These are phyloP conservation scores for Ulota crispa DNA, from an alignment of 225 moss, liverwort and hornwort species.

Conservation along the genomic window DNA sequence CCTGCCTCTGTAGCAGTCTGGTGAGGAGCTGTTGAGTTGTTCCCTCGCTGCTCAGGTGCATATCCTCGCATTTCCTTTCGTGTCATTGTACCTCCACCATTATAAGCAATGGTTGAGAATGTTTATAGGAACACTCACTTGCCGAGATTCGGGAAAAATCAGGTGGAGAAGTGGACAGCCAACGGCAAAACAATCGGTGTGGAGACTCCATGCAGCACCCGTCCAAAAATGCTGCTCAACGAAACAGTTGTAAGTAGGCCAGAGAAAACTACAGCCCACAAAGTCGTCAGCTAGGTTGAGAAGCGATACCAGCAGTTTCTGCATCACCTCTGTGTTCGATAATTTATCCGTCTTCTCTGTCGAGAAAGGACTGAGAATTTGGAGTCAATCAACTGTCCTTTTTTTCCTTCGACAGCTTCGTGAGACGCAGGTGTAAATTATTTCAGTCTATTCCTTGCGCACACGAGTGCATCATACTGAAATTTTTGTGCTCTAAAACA, in stretches of 20 bases:
- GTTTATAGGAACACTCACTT: background rate
- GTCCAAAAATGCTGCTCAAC: conserved; percentile 9
- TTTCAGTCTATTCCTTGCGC: conserved; percentile 4
- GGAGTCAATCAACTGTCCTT: background rate
- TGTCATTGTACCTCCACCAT: conserved; percentile 13
- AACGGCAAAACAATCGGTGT: background rate
- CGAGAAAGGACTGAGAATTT: conserved; percentile 19
- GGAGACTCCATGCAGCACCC: conserved; percentile 5
- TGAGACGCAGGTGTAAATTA: conserved; percentile 20
- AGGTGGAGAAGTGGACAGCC: conserved; percentile 24
- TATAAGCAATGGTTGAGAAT: background rate
- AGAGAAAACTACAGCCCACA: conserved; percentile 19
- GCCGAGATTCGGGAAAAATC: conserved; percentile 11
- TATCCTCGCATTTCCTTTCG: conserved; percentile 11
- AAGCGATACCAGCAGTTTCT: conserved; percentile 15
- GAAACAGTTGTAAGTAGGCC: conserved; percentile 15
- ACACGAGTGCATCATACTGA: conserved; percentile 14
- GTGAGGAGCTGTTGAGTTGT: conserved; percentile 27
- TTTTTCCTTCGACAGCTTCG: conserved; percentile 23
- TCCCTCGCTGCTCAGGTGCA: conserved; percentile 10
- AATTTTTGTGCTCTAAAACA: conserved; percentile 18
- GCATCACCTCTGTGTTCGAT: conserved; percentile 11
- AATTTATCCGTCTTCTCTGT: conserved; percentile 6
- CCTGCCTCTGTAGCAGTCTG: background rate
- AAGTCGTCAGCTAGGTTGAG: conserved; percentile 29